Evolutionary conservation across 345 rosid species (phyloP), one percentile per base, ranked within the genome.

Genomic region (Angophora floribunda): DNA sequence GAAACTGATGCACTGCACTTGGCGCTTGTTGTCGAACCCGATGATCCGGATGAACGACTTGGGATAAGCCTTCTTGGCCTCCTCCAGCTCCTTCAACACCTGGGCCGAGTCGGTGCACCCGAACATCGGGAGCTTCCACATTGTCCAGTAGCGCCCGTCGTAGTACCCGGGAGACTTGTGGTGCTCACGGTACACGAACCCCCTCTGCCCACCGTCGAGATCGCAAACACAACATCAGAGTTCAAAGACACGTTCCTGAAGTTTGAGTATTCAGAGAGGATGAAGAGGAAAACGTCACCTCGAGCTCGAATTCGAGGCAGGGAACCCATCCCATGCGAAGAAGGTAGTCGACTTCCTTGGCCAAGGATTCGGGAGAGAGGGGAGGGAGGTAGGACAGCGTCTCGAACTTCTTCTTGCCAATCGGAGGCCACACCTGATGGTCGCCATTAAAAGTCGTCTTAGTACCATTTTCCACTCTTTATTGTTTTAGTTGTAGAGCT

Each of bases 51-150:
- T 21, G n/a, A 85, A 88, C 17, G 89, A 22, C 1, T 16, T 4
- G 4, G 95, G 95, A 90, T 93, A 92, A 1, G 67, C 86, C 80
- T 90, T 92, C 82, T 85, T 90, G 80, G 59, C 32, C 87, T 93
- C 95, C 19, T 93, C 91, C 0, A 94, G 51, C 90, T 94, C 94
- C 53, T 53, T 65, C 90, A 93, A 41, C 85, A 93, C 93, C 79
- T 92, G 95, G 1, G 85, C 3, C 11, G 94, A 3, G 51, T 93
- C 92, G 0, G 79, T 91, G 94, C 96, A 94, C 3, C 94, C 95
- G 51, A 82, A 93, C 95, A 93, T 91, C 82, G 94, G 96, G 6
- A 94, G 93, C 89, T 92, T 93, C 94, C 94, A 92, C 93, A 93
- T 91, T 14, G 92, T 92, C 95, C 96, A 94, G 92, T 91, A 91